Evolutionary conservation across 768 basidiomycete genomes (phyloP).

Genomic region (Lenzites betulinus): DNA sequence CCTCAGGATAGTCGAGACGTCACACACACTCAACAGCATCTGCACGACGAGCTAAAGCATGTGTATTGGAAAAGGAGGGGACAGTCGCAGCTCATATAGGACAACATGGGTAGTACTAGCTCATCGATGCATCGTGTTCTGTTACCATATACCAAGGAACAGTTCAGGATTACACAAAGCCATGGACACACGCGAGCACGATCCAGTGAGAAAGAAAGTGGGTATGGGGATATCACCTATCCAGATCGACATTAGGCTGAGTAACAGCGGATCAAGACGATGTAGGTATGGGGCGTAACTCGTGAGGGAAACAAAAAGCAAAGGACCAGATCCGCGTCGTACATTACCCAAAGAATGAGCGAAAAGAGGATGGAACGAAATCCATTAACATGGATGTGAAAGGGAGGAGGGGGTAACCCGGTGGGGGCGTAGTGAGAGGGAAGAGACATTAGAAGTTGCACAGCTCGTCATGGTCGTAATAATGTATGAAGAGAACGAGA

Average conservation of each 20-base stretch:
- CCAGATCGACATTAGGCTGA: constrained; percentile 54
- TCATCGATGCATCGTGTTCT: constrained; percentile 12
- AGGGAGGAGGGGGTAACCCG: constrained; percentile 33
- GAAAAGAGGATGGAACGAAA: constrained; percentile 37
- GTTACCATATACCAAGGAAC: constrained; percentile 15
- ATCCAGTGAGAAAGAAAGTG: constrained; percentile 56
- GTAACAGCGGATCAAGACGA: constrained; percentile 43
- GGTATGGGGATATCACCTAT: constrained; percentile 33
- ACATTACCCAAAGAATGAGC: constrained; percentile 37
- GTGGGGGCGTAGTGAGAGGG: constrained; percentile 23
- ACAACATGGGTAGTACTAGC: constrained; percentile 1
- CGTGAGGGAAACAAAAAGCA: constrained; percentile 54
- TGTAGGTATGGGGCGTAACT: constrained; percentile 53
- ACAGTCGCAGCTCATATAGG: constrained; percentile 11
- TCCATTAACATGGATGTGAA: constrained; percentile 34
- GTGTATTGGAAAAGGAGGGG: constrained; percentile 20
- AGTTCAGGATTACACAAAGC: constrained; percentile 57
- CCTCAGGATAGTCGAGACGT: background rate
- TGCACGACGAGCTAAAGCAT: constrained; percentile 2
- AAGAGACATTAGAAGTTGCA: constrained; percentile 30
- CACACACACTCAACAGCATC: too few species aligned
- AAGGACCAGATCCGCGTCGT: constrained; percentile 57
- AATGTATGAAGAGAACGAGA: constrained; percentile 38
- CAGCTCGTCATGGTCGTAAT: constrained; percentile 40
- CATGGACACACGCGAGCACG: constrained; percentile 54